A percentile compares a stretch with the other conserved stretches of the same genome.
Conservation (phyloP, 495 filamentous ascomycete genomes). For the Aspergillus affinis region DNA sequence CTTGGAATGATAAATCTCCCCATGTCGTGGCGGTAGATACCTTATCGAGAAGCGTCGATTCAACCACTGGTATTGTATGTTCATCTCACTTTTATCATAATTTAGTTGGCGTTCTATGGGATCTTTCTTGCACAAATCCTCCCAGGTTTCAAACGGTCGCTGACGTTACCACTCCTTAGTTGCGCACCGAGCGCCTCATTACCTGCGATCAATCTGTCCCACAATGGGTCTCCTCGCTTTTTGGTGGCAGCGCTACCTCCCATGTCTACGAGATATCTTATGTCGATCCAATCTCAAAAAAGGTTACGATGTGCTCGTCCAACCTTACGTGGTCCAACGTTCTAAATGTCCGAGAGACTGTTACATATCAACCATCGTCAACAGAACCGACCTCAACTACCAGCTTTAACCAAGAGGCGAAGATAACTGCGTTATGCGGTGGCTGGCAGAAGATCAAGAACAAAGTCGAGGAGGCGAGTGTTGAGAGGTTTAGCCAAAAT, state of each 20-base stretch:
- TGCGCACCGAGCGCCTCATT: conserved; percentile 95
- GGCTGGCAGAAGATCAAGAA: conserved; percentile 95
- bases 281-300: conserved; percentile 76
- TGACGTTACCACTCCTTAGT: conserved; percentile 34
- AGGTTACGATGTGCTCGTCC: conserved; percentile 88
- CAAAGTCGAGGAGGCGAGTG: conserved; percentile 86
- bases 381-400: conserved; percentile 58
- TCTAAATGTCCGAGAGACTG: conserved; percentile 84
- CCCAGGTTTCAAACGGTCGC: background rate
- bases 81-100: background rate
- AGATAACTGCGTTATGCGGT: conserved; percentile 90
- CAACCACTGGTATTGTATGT: conserved; percentile 77
- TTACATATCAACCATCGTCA: conserved; percentile 70
- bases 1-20: conserved; percentile 93
- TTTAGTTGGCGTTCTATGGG: background rate
- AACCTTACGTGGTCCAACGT: conserved; percentile 91
- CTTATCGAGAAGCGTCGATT: conserved; percentile 75
- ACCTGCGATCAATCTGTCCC: conserved; percentile 89
- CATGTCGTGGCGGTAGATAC: conserved; percentile 97
- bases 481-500: conserved; percentile 88
- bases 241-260: conserved; percentile 70
- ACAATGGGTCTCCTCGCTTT: conserved; percentile 76
- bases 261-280: conserved; percentile 95
- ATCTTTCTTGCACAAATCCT: background rate
- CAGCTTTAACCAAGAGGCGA: conserved; percentile 79